Percentiles rank a stretch among this genome's conserved stretches.
phyloP scores from a whole-genome alignment of 257 asterid species.

The Scutellaria galericulata region DNA sequence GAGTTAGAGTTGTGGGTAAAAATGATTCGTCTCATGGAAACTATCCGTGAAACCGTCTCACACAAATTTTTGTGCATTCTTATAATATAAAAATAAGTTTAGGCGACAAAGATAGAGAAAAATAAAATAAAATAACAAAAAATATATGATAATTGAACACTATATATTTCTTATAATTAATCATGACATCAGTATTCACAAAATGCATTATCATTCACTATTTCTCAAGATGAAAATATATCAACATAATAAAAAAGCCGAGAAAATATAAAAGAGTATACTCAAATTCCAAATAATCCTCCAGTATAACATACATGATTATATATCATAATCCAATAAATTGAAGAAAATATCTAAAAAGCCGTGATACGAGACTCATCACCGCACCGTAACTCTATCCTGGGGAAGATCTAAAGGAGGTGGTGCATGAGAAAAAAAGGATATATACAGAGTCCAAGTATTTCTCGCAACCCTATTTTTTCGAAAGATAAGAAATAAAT shows the following conservation, averaged over 20 bases:
- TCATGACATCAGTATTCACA: no score
- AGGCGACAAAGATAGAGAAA: not conserved
- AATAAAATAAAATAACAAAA: not conserved
- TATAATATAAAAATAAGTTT: not conserved
- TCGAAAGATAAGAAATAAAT: not conserved
- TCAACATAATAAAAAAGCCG: no score
- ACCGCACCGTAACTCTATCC: constrained; percentile 19
- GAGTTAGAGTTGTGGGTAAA: no score
- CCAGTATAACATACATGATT: not conserved
- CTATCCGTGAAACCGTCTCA: no score
- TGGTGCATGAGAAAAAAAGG: constrained; percentile 21
- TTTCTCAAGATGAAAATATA: no score
- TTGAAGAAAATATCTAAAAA: not conserved
- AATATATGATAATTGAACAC: not conserved
- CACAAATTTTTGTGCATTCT: no score
- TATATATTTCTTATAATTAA: no score
- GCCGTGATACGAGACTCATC: not conserved
- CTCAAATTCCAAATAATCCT: no score
- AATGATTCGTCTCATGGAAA: no score
- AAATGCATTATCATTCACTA: no score
- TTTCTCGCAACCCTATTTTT: constrained; percentile 22
- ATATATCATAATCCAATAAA: no score
- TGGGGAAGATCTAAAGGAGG: not conserved
- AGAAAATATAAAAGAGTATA: no score
- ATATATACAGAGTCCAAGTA: constrained; percentile 9